Conservation (phyloP, 2,329 filamentous ascomycete genomes). For the Exophiala aquamarina region DNA sequence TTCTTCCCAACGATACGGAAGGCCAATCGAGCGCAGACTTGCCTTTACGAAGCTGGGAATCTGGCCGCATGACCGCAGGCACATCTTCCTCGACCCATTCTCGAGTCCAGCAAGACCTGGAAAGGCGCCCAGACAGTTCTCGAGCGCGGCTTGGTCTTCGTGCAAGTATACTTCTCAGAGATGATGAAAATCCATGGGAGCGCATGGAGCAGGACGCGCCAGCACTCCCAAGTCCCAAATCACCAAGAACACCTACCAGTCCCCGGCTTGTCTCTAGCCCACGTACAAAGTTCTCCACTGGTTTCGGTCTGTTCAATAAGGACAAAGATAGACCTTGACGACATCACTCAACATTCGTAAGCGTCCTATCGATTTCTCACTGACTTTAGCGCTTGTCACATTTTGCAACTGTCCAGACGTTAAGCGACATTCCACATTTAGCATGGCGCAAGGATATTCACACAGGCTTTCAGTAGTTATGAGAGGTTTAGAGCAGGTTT, state of each 20-base stretch:
- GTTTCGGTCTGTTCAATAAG: conserved; percentile 20
- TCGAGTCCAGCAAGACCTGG: conserved; percentile 14
- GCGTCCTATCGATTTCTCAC: no score
- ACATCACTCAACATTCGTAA: no score
- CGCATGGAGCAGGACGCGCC: conserved; percentile 5
- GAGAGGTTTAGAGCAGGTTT: no score
- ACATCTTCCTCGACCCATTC: not conserved
- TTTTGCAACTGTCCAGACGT: no score
- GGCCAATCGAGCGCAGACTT: conserved; percentile 7
- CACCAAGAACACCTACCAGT: not conserved
- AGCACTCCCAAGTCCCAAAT: not conserved
- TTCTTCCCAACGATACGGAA: conserved; percentile 12
- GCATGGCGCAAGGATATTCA: no score
- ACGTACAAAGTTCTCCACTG: conserved; percentile 15
- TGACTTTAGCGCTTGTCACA: no score
- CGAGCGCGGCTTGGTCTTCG: conserved; percentile 19
- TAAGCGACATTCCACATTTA: no score
- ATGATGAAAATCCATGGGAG: conserved; percentile 23
- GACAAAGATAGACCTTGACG: conserved; percentile 10
- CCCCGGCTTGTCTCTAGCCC: conserved; percentile 1
- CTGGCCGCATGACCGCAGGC: not conserved
- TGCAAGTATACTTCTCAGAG: conserved; percentile 18
- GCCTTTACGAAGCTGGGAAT: conserved; percentile 1
- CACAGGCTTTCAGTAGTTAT: no score
- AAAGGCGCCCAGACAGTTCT: conserved; percentile 22